Conservation (phyloP, 2,329 filamentous ascomycete species). For the Ceratocystis papillata region DNA sequence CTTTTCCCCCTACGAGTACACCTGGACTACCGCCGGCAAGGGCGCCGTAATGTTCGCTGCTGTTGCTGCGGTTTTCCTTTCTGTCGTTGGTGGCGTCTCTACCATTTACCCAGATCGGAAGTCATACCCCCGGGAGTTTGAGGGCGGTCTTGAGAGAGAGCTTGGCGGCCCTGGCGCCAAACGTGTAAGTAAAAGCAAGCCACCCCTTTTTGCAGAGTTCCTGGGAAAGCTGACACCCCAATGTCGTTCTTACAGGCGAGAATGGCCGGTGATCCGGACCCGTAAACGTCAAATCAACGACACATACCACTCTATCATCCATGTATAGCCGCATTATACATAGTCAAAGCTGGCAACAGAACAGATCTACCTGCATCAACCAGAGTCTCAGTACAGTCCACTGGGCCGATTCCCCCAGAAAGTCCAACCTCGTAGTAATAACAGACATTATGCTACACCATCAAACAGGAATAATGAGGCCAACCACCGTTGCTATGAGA, state of each 20-base stretch:
- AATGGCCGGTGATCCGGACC: constrained; percentile 44
- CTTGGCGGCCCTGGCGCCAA: constrained; percentile 58
- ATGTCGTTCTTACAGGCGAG: constrained; percentile 37
- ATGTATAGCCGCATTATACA: constrained; percentile 6
- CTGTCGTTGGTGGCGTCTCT: constrained; percentile 57
- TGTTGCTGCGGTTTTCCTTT: constrained; percentile 54
- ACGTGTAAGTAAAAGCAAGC: constrained; percentile 43
- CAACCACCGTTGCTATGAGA: too few species aligned
- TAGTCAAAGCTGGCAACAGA: constrained; percentile 5
- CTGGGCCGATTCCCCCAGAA: constrained; percentile 5
- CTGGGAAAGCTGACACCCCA: constrained; percentile 24
- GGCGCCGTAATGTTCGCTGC: constrained; percentile 56
- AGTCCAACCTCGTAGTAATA: constrained; percentile 10
- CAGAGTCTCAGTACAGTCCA: constrained; percentile 15
- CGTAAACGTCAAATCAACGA: constrained; percentile 30
- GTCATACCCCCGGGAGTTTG: constrained; percentile 58
- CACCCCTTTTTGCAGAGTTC: not conserved
- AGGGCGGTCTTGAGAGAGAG: constrained; percentile 61
- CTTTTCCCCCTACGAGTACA: constrained; percentile 83
- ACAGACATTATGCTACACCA: not conserved
- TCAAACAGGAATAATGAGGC: not conserved
- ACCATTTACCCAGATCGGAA: constrained; percentile 61
- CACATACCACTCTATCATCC: not conserved
- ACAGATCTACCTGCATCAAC: constrained; percentile 10
- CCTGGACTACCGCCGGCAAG: constrained; percentile 61